Evolutionary conservation across 2,329 filamentous ascomycete species (phyloP), one percentile per base, ranked within the genome.

Genomic region (Hymenoscyphus linearis): DNA sequence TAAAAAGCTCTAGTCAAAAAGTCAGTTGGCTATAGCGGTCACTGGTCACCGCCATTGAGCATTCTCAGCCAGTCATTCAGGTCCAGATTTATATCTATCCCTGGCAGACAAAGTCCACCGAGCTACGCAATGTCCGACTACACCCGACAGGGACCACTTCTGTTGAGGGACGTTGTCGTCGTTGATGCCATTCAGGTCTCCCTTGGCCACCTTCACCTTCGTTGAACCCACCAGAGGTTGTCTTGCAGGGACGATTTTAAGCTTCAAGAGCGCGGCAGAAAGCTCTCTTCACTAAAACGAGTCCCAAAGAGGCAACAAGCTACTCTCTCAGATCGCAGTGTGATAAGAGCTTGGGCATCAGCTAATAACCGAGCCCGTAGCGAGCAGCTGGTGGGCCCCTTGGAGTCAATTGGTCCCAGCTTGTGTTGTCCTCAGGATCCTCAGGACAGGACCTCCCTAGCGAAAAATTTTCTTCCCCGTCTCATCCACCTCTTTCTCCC

Each of bases 391-490:
- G 36, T 53, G 59, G 53, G 60, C 59, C 37, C 52, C 52, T 50
- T 22, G 40, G 40, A 47, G 40, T 47, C 40, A 47, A 47, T 50
- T 53, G 59, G 56, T 26, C 52, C 34, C 16, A 52, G 52, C 58
- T 55, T 61, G 53, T 60, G 55, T 31, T 58, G 47, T 53, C 57
- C 57, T 52, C 16, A 57, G 55, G 55, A 57, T 53, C 57, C 57
- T 52, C 16, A 57, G 55, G 55, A 57, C 31, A 44, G n/a, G 44
- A 35, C n/a, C 18, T 52, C 14, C n/a, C 47, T 35, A 47, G 55
- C 58, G 62, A 64, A 66, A 67, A 65, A 59, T 65, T 64, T 66
- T 67, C 65, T 14, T 55, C 50, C 60, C 58, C 61, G 59, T 57
- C 35, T 60, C 56, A 59, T 64, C 55, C 60, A 61, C 62, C 18